phyloP scores from a whole-genome alignment of 2,329 filamentous ascomycete species.

The Dothideomycetidae sp. region DNA sequence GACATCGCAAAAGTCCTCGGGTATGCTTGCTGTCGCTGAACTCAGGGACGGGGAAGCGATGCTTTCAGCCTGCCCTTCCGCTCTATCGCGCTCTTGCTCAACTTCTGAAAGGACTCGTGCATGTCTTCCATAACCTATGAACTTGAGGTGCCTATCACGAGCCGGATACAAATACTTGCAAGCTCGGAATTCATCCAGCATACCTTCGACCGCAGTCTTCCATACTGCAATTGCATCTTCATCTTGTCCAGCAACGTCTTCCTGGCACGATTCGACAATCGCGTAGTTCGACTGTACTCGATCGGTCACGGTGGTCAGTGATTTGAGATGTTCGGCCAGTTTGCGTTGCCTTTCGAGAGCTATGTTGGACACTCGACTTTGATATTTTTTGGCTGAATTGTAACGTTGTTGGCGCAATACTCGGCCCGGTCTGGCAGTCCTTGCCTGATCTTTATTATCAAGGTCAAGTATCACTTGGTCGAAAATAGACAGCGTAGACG shows the following conservation, averaged over 20 bases:
- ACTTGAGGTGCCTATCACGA: conserved; percentile 31
- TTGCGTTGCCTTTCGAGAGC: conserved; percentile 2
- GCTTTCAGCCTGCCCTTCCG: conserved; percentile 24
- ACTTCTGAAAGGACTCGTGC: conserved; percentile 16
- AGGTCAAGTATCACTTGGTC: conserved; percentile 4
- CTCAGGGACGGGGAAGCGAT: conserved; percentile 13
- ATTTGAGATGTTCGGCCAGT: conserved; percentile 6
- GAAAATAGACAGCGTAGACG: conserved; percentile 2
- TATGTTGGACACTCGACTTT: background rate
- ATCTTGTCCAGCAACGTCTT: conserved; percentile 35
- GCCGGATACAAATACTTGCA: conserved; percentile 43
- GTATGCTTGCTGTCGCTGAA: conserved; percentile 16
- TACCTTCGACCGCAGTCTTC: conserved; percentile 43
- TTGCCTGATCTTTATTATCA: conserved; percentile 5
- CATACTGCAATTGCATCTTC: conserved; percentile 39
- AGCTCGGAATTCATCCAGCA: conserved; percentile 46
- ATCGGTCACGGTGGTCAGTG: conserved; percentile 7
- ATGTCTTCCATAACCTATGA: conserved; percentile 26
- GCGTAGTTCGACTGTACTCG: conserved; percentile 24
- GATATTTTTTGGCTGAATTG: background rate
- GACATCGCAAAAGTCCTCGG: conserved; percentile 57
- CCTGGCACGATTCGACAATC: conserved; percentile 32
- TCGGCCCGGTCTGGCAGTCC: too few species aligned
- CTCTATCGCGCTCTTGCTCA: conserved; percentile 27
- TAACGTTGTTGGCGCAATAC: background rate